Evolutionary conservation across 371 early-diverging fungal genomes (phyloP).

Genomic region (Lichtheimia corymbifera): DNA sequence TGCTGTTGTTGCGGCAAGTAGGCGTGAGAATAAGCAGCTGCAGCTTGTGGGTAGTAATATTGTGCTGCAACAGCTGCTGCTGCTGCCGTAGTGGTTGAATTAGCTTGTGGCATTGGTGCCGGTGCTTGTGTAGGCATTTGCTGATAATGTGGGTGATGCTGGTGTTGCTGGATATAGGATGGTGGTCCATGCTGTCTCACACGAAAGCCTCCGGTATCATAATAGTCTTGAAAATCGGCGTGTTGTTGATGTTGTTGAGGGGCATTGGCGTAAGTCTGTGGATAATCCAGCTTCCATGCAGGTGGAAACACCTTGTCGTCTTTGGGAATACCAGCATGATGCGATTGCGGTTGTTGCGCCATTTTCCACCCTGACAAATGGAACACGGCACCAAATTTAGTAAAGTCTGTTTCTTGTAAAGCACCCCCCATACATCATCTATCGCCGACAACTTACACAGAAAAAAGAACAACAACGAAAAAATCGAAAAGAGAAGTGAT

Average conservation of each 20-base stretch:
- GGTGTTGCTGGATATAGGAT: not conserved
- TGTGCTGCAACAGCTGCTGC: not conserved
- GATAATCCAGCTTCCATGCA: conserved; percentile 1
- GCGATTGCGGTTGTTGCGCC: conserved; percentile 8
- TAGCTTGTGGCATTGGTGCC: conserved; percentile 6
- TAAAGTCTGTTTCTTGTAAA: not conserved
- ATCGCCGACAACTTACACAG: not conserved
- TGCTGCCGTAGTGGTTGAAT: not conserved
- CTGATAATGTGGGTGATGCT: conserved; percentile 5
- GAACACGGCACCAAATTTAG: not conserved
- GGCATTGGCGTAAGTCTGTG: not conserved
- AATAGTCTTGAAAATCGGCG: conserved; percentile 2
- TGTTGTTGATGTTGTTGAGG: conserved; percentile 14
- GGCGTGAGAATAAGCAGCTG: conserved; percentile 7
- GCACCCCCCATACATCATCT: conserved; percentile 1
- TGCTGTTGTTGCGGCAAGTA: conserved; percentile 3
- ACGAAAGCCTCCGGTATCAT: not conserved
- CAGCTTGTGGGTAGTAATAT: conserved; percentile 5
- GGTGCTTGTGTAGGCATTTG: conserved; percentile 12
- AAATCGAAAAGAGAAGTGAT: not conserved
- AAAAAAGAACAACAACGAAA: not conserved
- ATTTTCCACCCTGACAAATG: not conserved
- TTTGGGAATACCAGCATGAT: conserved; percentile 3
- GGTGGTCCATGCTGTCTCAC: not conserved
- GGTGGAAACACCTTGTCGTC: conserved; percentile 1